These are phyloP conservation scores for Ensete glaucum DNA, from an alignment of 176 grass and related monocot species.

Conservation along the genomic window DNA sequence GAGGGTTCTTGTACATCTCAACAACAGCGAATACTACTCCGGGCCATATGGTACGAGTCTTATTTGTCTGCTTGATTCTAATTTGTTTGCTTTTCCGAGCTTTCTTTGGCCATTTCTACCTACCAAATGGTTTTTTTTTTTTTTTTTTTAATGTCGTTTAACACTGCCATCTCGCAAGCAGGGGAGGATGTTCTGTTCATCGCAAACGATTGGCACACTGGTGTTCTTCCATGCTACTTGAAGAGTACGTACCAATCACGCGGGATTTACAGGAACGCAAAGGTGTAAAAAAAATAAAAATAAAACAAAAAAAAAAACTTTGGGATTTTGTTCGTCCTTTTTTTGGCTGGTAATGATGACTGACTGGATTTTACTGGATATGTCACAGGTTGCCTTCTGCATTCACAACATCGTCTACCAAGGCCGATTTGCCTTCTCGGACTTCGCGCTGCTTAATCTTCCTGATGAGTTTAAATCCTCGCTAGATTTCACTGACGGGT, in stretches of 20 bases:
- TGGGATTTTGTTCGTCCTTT: background rate
- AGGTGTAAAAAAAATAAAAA: too few relatives aligned
- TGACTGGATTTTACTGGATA: background rate
- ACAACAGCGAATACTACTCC: slow-evolving; percentile 50
- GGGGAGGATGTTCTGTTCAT: slow-evolving; percentile 84
- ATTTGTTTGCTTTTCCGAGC: background rate
- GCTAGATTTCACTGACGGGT: slow-evolving; percentile 82
- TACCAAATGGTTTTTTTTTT: background rate
- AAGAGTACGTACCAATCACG: slow-evolving; percentile 67
- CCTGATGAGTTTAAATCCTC: slow-evolving; percentile 65
- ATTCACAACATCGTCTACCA: slow-evolving; percentile 98
- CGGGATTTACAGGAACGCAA: slow-evolving; percentile 70
- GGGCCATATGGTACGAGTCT: slow-evolving; percentile 59
- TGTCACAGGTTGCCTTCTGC: slow-evolving; percentile 96
- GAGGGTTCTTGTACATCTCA: slow-evolving; percentile 52
- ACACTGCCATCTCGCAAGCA: slow-evolving; percentile 6
- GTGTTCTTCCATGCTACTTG: slow-evolving; percentile 60
- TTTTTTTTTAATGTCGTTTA: background rate
- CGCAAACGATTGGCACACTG: slow-evolving; percentile 94
- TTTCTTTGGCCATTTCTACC: background rate
- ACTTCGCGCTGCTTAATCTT: slow-evolving; percentile 55
- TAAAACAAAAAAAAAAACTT: background rate
- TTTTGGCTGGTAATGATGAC: background rate
- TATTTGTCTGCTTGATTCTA: too few relatives aligned
- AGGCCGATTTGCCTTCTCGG: slow-evolving; percentile 47